Percentiles rank a stretch among this genome's conserved stretches.
Evolutionary conservation across 1,284 basidiomycete genomes (phyloP).

Genomic region (Ceratobasidium papillatum): DNA sequence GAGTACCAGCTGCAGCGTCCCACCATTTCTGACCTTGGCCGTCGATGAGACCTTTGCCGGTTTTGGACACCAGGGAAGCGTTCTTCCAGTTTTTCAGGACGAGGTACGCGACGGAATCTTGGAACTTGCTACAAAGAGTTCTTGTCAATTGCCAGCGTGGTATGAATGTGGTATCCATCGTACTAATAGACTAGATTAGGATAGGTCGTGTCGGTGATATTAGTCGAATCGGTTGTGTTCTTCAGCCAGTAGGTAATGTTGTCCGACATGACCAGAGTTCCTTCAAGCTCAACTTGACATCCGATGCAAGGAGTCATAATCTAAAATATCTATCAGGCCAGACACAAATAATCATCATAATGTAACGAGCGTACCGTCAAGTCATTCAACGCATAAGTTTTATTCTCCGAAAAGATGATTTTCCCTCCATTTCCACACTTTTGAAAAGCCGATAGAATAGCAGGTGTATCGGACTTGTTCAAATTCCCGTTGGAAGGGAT

Average conservation of each 20-base stretch:
- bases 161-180: not conserved
- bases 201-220: slow-evolving; percentile 18
- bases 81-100: slow-evolving; percentile 27
- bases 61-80: slow-evolving; percentile 24
- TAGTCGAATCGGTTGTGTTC: slow-evolving; percentile 14
- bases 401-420: slow-evolving; percentile 35
- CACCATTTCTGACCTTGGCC: slow-evolving; percentile 12
- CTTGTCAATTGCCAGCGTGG: not conserved
- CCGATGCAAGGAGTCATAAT: slow-evolving; percentile 30
- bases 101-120: slow-evolving; percentile 25
- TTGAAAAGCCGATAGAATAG: slow-evolving; percentile 33
- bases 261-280: slow-evolving; percentile 35
- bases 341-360: not conserved
- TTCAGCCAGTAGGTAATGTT: slow-evolving; percentile 40
- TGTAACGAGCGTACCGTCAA: not conserved
- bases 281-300: slow-evolving; percentile 36
- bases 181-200: slow-evolving; percentile 36
- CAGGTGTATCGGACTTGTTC: slow-evolving; percentile 34
- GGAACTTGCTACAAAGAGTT: not conserved
- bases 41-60: slow-evolving; percentile 26
- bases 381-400: slow-evolving; percentile 37
- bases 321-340: not conserved
- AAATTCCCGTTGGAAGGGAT: slow-evolving; percentile 23
- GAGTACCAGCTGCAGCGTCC: slow-evolving; percentile 29
- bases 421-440: slow-evolving; percentile 40